Evolutionary conservation across 1,139 yeast species (phyloP).

Genomic region (Nakaseomyces nivariensis): DNA sequence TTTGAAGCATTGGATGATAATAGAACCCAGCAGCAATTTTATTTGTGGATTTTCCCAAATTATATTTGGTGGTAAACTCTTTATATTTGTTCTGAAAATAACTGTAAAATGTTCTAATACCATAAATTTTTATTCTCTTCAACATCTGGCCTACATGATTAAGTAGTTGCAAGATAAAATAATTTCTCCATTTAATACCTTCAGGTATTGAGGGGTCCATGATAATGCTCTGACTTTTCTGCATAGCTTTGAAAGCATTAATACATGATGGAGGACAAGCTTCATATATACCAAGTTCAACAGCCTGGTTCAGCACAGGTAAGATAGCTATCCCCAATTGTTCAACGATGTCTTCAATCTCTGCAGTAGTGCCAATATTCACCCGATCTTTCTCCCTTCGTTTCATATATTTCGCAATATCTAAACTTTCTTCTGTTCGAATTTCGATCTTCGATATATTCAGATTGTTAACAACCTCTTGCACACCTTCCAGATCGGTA

Average conservation of each 20-base stretch:
- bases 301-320: slow-evolving; percentile 58
- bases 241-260: slow-evolving; percentile 64
- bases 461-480: slow-evolving; percentile 66
- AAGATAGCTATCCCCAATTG: slow-evolving; percentile 49
- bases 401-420: slow-evolving; percentile 72
- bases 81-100: slow-evolving; percentile 49
- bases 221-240: slow-evolving; percentile 49
- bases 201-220: slow-evolving; percentile 47
- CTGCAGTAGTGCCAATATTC: slow-evolving; percentile 43
- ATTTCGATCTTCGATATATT: slow-evolving; percentile 71
- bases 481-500: slow-evolving; percentile 77
- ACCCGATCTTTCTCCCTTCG: slow-evolving; percentile 53
- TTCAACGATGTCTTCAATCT: slow-evolving; percentile 43
- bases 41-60: slow-evolving; percentile 39
- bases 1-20: slow-evolving; percentile 39
- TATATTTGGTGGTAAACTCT: slow-evolving; percentile 51
- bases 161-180: slow-evolving; percentile 49
- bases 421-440: slow-evolving; percentile 75
- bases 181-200: slow-evolving; percentile 64
- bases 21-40: slow-evolving; percentile 54
- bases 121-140: slow-evolving; percentile 66
- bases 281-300: slow-evolving; percentile 51
- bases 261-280: slow-evolving; percentile 56
- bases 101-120: slow-evolving; percentile 63
- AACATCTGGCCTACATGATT: slow-evolving; percentile 69